Conservation (phyloP, 352 stramenopile genomes). For the Phytophthora sp. region DNA sequence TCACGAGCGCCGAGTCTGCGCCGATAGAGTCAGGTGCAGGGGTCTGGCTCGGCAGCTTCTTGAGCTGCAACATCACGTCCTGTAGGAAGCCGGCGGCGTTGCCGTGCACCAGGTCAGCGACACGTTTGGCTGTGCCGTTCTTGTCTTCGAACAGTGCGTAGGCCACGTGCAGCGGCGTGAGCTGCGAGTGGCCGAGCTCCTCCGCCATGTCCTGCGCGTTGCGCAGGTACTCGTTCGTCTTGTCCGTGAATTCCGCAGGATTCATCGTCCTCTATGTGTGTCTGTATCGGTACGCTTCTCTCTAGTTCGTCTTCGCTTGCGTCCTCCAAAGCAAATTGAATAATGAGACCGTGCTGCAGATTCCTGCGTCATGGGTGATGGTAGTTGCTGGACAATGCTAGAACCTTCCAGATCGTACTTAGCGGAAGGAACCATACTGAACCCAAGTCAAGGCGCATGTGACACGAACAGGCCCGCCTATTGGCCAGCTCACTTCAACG, state of each 20-base stretch:
- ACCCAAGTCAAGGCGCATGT: constrained; percentile 16
- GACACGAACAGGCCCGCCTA: constrained; percentile 10
- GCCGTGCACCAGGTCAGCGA: constrained; percentile 59
- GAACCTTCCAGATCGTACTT: constrained; percentile 46
- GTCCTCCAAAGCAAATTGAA: constrained; percentile 30
- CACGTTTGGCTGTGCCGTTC: constrained; percentile 55
- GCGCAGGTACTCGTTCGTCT: constrained; percentile 70
- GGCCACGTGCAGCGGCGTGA: constrained; percentile 78
- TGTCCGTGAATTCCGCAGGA: constrained; percentile 80
- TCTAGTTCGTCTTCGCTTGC: constrained; percentile 26
- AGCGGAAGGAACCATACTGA: constrained; percentile 13
- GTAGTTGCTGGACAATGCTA: constrained; percentile 1
- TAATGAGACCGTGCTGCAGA: constrained; percentile 9
- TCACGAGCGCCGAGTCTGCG: constrained; percentile 68
- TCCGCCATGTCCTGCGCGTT: constrained; percentile 59
- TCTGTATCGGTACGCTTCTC: constrained; percentile 22
- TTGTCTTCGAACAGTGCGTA: constrained; percentile 73
- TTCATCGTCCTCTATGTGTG: constrained; percentile 53
- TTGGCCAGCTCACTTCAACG: constrained; percentile 34
- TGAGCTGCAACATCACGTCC: constrained; percentile 57
- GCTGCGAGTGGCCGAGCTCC: constrained; percentile 72
- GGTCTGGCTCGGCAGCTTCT: constrained; percentile 74
- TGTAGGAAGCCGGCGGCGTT: constrained; percentile 55
- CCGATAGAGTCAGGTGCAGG: constrained; percentile 70
- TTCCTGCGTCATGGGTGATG: background rate